A percentile compares a stretch with the other conserved stretches of the same genome.
phyloP scores from a whole-genome alignment of 768 basidiomycete genomes.

The Tremella mesenterica region DNA sequence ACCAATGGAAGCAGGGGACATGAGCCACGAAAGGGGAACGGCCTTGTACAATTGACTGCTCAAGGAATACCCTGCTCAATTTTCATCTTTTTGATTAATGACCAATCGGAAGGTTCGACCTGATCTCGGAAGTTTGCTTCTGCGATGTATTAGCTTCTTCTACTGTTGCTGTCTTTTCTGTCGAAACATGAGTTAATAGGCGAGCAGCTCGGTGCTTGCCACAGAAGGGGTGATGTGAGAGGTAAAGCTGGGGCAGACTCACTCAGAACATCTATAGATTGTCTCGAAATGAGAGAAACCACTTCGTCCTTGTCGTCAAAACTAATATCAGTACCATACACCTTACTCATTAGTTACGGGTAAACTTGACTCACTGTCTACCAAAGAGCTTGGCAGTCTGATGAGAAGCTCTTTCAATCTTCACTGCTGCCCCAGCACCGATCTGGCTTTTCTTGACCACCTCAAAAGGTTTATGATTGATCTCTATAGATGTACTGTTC shows the following conservation, averaged over 20 bases:
- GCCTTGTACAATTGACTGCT: neutral
- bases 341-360: neutral
- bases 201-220: neutral
- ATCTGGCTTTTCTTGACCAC: slow-evolving; percentile 88
- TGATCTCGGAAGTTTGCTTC: slow-evolving; percentile 75
- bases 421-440: slow-evolving; percentile 94
- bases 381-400: slow-evolving; percentile 79
- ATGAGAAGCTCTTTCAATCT: slow-evolving; percentile 95
- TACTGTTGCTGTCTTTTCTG: neutral
- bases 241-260: slow-evolving; percentile 44
- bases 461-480: slow-evolving; percentile 85
- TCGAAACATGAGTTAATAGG: neutral
- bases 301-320: slow-evolving; percentile 80
- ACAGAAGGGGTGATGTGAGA: no score
- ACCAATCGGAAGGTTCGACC: slow-evolving; percentile 84
- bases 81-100: slow-evolving; percentile 61
- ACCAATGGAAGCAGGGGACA: neutral
- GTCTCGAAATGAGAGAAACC: slow-evolving; percentile 77
- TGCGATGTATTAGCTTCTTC: slow-evolving; percentile 39
- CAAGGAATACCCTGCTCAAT: slow-evolving; percentile 33
- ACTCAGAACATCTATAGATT: slow-evolving; percentile 94
- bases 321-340: slow-evolving; percentile 11
- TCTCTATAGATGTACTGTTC: slow-evolving; percentile 82
- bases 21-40: neutral
- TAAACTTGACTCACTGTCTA: slow-evolving; percentile 55